These are phyloP conservation scores for Mucor circinelloides DNA, from an alignment of 371 early-diverging fungal genomes.

Conservation along the genomic window DNA sequence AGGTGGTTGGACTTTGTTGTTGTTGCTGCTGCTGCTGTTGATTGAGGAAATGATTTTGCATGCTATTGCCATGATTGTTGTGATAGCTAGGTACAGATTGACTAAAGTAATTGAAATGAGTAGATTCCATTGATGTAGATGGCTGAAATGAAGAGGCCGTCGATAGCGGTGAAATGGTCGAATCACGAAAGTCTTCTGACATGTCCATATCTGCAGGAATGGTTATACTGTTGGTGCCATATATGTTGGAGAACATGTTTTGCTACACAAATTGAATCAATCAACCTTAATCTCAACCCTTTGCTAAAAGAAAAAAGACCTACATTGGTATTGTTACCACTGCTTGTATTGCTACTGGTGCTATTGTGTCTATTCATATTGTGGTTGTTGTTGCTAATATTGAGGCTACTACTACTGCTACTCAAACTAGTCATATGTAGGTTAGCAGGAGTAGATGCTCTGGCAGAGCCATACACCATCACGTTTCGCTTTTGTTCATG, in stretches of 20 bases:
- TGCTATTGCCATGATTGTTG: not conserved
- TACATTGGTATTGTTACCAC: not conserved
- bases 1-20: slow-evolving; percentile 4
- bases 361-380: not conserved
- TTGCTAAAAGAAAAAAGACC: too few relatives aligned
- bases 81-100: slow-evolving; percentile 30
- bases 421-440: slow-evolving; percentile 2
- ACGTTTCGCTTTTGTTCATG: slow-evolving; percentile 27
- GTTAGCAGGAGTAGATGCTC: slow-evolving; percentile 24
- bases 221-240: slow-evolving; percentile 38
- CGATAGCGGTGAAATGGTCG: slow-evolving; percentile 21
- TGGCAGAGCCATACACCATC: slow-evolving; percentile 36
- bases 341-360: not conserved
- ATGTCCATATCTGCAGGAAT: slow-evolving; percentile 42
- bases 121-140: slow-evolving; percentile 22
- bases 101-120: slow-evolving; percentile 22
- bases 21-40: slow-evolving; percentile 7
- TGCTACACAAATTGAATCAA: not conserved
- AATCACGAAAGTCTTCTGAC: slow-evolving; percentile 24
- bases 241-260: slow-evolving; percentile 17
- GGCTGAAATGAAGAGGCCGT: slow-evolving; percentile 25
- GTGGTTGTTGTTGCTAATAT: not conserved
- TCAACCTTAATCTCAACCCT: not conserved
- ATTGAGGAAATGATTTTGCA: not conserved
- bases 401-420: not conserved